Evolutionary conservation across 257 asterid genomes (phyloP).

Genomic region (Solanum piurae): DNA sequence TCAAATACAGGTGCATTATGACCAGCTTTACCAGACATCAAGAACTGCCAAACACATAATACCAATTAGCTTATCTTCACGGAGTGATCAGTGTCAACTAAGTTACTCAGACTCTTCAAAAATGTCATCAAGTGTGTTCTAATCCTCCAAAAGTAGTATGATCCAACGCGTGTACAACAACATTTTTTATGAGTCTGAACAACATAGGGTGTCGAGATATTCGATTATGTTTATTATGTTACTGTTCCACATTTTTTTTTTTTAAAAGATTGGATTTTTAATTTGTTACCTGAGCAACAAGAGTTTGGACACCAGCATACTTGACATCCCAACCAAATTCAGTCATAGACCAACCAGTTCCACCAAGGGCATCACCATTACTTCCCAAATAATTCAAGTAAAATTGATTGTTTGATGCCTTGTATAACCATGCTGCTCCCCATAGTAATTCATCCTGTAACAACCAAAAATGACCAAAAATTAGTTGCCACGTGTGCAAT

Average conservation of each 20-base stretch:
- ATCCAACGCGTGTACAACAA: background rate
- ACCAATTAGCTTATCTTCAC: background rate
- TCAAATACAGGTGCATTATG: conserved; percentile 34
- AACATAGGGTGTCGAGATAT: too few species aligned
- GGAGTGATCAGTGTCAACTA: background rate
- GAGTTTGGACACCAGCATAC: conserved; percentile 89
- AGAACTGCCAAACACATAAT: conserved; percentile 33
- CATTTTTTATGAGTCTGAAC: too few species aligned
- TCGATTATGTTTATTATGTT: too few species aligned
- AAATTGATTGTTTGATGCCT: conserved; percentile 60
- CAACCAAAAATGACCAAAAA: background rate
- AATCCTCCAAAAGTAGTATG: background rate
- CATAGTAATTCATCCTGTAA: conserved; percentile 85
- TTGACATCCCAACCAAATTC: conserved; percentile 98
- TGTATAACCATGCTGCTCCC: conserved; percentile 97
- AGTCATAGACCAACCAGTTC: conserved; percentile 96
- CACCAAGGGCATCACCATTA: conserved; percentile 83
- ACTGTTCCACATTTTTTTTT: too few species aligned
- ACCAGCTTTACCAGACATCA: conserved; percentile 83
- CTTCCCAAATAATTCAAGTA: conserved; percentile 68
- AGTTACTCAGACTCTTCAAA: background rate
- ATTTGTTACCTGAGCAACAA: conserved; percentile 62
- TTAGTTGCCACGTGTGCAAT: background rate
- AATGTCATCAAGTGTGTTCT: background rate
- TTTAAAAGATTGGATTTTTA: background rate